Conservation (phyloP, 805 yeast species). For the Ogataea parapolymorpha region DNA sequence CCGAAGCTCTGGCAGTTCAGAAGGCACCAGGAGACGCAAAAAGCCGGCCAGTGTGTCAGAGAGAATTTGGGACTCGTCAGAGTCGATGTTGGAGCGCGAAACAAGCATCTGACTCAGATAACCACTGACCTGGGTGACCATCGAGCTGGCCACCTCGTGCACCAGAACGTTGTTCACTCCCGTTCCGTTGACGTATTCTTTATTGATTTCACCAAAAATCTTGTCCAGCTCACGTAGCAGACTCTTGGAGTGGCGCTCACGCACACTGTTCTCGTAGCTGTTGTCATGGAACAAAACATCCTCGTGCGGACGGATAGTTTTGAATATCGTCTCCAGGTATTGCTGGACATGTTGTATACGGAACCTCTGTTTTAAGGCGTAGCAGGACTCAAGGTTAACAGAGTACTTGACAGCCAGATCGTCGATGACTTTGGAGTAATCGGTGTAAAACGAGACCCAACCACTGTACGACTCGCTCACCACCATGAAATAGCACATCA, state of each 20-base stretch:
- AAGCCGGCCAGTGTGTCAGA: constrained; percentile 15
- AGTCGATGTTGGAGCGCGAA: constrained; percentile 28
- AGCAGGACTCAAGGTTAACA: constrained; percentile 21
- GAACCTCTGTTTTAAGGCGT: constrained; percentile 22
- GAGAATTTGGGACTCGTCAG: constrained; percentile 30
- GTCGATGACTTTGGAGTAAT: constrained; percentile 27
- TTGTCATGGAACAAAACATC: constrained; percentile 20
- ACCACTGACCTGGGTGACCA: constrained; percentile 17
- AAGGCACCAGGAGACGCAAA: constrained; percentile 4
- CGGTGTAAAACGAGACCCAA: constrained; percentile 32
- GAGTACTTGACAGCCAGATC: constrained; percentile 15
- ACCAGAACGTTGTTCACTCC: constrained; percentile 23
- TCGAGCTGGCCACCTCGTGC: constrained; percentile 16
- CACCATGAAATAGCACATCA: constrained; percentile 28
- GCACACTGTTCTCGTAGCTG: constrained; percentile 11
- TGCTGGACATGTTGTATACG: constrained; percentile 10
- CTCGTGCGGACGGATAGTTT: constrained; percentile 18
- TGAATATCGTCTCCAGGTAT: constrained; percentile 7
- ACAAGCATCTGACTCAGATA: constrained; percentile 20
- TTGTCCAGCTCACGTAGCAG: constrained; percentile 12
- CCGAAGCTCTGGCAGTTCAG: constrained; percentile 9
- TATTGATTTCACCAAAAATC: constrained; percentile 14
- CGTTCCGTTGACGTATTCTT: constrained; percentile 11
- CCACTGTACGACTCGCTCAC: constrained; percentile 23
- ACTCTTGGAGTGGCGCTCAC: constrained; percentile 6